These are phyloP conservation scores for Chytriomyces hyalinus DNA, from an alignment of 192 early-diverging fungal genomes.

Conservation along the genomic window DNA sequence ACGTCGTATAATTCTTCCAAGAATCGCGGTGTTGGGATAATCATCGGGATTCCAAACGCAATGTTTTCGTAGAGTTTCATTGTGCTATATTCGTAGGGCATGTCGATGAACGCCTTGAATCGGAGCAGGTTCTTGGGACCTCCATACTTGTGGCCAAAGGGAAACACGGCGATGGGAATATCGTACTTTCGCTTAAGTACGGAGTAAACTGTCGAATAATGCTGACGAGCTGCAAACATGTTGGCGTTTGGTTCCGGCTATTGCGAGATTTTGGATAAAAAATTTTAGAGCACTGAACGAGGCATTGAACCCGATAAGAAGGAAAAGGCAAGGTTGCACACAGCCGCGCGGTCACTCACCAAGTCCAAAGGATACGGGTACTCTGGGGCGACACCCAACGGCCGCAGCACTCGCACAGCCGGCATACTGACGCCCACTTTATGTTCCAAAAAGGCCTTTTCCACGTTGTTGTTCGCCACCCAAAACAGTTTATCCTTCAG, in stretches of 20 bases:
- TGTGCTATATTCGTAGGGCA: slow-evolving; percentile 27
- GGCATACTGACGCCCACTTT: neutral
- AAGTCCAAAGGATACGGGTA: slow-evolving; percentile 22
- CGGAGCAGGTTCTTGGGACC: slow-evolving; percentile 19
- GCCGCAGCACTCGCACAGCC: slow-evolving; percentile 11
- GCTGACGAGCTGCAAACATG: neutral
- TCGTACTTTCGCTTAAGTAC: neutral
- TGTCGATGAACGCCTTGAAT: slow-evolving; percentile 33
- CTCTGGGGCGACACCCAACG: neutral
- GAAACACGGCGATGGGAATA: slow-evolving; percentile 20
- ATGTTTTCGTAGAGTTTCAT: slow-evolving; percentile 40
- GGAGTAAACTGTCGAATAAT: slow-evolving; percentile 7
- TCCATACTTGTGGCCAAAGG: slow-evolving; percentile 23
- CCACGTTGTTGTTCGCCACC: slow-evolving; percentile 27
- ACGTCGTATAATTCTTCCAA: slow-evolving; percentile 22
- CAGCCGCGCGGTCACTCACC: neutral
- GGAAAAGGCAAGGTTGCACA: too few relatives aligned
- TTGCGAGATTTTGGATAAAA: neutral
- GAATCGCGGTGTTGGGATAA: slow-evolving; percentile 27
- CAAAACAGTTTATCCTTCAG: slow-evolving; percentile 11
- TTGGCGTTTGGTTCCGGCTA: slow-evolving; percentile 3
- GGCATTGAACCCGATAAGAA: neutral
- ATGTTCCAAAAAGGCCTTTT: slow-evolving; percentile 2
- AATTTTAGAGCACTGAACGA: neutral
- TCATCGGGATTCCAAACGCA: slow-evolving; percentile 16